Conservation (phyloP, 202 grass and related monocot genomes). For the Dendrocalamus latiflorus region DNA sequence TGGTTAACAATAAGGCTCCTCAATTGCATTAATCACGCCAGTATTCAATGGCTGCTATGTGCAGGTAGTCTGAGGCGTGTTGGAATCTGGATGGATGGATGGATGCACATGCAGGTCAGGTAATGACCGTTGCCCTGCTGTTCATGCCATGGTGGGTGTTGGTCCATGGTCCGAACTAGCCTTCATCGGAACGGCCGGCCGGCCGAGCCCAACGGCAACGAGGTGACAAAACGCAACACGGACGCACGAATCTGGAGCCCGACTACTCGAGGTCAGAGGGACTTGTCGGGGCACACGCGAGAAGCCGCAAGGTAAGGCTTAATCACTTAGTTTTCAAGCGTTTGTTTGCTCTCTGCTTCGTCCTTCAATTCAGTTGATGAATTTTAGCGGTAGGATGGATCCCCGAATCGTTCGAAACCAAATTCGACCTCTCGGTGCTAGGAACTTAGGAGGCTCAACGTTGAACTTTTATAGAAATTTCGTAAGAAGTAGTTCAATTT, state of each 20-base stretch:
- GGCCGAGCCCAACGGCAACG: neutral
- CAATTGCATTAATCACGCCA: neutral
- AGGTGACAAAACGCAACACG: neutral
- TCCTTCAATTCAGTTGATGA: no score
- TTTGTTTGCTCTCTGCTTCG: no score
- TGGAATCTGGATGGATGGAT: neutral
- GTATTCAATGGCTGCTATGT: neutral
- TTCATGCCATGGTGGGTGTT: neutral
- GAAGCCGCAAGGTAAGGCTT: constrained; percentile 14
- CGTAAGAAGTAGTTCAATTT: no score
- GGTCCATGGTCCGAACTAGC: neutral
- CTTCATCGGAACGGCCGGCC: neutral
- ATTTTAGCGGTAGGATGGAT: no score
- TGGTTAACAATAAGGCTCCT: neutral
- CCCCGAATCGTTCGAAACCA: no score
- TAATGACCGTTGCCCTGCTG: neutral
- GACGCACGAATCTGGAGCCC: neutral
- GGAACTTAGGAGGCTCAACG: no score
- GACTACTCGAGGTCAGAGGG: constrained; percentile 37
- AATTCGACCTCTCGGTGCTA: no score
- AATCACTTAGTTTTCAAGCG: no score
- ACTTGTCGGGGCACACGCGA: constrained; percentile 26
- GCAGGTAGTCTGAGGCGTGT: neutral
- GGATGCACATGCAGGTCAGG: neutral
- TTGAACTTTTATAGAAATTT: no score